These are phyloP conservation scores for Fraxinus albicans DNA, from an alignment of 305 asterid species.

Conservation along the genomic window DNA sequence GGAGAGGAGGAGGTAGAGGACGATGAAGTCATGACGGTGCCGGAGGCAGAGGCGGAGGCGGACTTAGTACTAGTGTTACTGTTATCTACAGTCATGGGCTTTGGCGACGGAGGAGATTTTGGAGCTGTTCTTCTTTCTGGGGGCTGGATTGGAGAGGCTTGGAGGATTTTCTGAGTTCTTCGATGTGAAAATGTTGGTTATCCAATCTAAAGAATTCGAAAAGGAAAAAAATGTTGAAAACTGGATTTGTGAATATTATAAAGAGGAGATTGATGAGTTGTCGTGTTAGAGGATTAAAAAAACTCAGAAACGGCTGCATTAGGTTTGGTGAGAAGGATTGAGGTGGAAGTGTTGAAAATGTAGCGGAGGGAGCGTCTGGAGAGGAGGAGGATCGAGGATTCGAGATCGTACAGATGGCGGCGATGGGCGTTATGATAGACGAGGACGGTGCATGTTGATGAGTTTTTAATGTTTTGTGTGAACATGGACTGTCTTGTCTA, in stretches of 20 bases:
- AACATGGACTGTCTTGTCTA: no score
- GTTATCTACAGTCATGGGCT: not conserved
- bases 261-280: conserved; percentile 4
- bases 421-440: not conserved
- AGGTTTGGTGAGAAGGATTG: conserved; percentile 3
- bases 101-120: conserved; percentile 32
- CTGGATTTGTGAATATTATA: not conserved
- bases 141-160: conserved; percentile 21
- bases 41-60: not conserved
- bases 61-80: not conserved
- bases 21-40: conserved; percentile 24
- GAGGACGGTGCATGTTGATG: not conserved
- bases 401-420: conserved; percentile 16
- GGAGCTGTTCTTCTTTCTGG: conserved; percentile 39
- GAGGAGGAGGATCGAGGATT: not conserved
- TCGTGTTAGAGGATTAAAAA: not conserved
- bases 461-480: not conserved
- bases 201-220: not conserved
- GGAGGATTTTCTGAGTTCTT: conserved; percentile 43
- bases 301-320: not conserved
- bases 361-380: not conserved
- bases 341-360: not conserved
- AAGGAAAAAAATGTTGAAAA: not conserved
- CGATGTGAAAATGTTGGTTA: conserved; percentile 28
- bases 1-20: conserved; percentile 22